Evolutionary conservation across 2,329 filamentous ascomycete species (phyloP), one percentile per base, ranked within the genome.

Genomic region (Ophiognomonia clavigignenti-juglandacearum): DNA sequence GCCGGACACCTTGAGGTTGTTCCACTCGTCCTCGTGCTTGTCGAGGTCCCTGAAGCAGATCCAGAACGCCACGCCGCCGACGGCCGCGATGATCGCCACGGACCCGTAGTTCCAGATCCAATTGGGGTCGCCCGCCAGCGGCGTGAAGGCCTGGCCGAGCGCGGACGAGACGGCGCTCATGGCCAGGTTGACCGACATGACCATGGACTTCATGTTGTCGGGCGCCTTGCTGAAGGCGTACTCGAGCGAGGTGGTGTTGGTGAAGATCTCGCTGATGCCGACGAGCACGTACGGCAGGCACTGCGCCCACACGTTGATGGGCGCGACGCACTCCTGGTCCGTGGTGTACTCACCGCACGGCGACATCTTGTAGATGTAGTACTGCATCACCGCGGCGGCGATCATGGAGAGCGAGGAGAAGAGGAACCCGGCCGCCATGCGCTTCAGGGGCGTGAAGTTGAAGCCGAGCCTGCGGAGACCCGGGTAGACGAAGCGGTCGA

Each of bases 201-300:
- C 84, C n/a, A 90, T 73, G 1, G 82, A 86, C 54, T 85, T 83
- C 86, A 91, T 91, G 70, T 88, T 89, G 59, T 77, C 80, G 22
- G 86, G 86, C 0, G 85, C 85, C 66, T 88, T 88, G 62, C 82
- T 83, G 69, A 82, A 90, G 27, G 86, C 86, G 54, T 88, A 88
- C 61, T 89, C 86, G 54, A 86, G 79, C 1, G 81, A 82, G 14
- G 75, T 76, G 49, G 77, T 73, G 57, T 75, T 75, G 53, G 74
- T 70, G 55, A 78, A 71, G 45, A 78, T 74, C 63, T 78, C 75
- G 8, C 74, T 70, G 4, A 77, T 59, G 51, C 73, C 74, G 22
- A 74, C 71, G 22, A 78, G 57, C 53, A 76, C 67, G 59, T 76
- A 75, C 18, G 74, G 71, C 10, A 77, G 63, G 19, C 64, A 71